A percentile compares a stretch with the other conserved stretches of the same genome.
These are phyloP conservation scores for Parascedosporium putredinis DNA, from an alignment of 2,329 filamentous ascomycete genomes.

Conservation along the genomic window DNA sequence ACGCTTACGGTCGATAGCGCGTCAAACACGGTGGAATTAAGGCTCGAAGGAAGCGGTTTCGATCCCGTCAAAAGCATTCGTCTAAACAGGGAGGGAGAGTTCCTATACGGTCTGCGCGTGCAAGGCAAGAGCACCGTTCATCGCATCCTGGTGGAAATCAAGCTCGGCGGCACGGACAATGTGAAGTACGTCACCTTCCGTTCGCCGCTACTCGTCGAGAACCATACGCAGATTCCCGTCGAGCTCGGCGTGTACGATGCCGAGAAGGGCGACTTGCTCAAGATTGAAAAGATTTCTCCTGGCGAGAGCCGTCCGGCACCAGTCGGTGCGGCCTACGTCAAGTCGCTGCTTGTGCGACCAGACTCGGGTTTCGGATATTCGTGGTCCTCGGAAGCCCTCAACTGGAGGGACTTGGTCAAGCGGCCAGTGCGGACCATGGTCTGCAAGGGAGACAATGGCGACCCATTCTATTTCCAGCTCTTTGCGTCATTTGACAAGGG, in stretches of 20 bases:
- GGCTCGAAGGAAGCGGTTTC: slow-evolving; percentile 87
- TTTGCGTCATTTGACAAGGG: slow-evolving; percentile 76
- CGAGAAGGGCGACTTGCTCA: slow-evolving; percentile 78
- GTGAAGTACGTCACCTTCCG: slow-evolving; percentile 96
- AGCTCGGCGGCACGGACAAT: slow-evolving; percentile 82
- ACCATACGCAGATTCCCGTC: slow-evolving; percentile 91
- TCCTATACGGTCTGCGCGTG: slow-evolving; percentile 78
- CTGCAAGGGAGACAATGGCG: slow-evolving; percentile 76
- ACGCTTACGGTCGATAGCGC: slow-evolving; percentile 76
- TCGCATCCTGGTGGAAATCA: slow-evolving; percentile 83
- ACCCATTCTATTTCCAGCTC: slow-evolving; percentile 95
- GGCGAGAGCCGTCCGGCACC: slow-evolving; percentile 84
- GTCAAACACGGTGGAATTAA: slow-evolving; percentile 68
- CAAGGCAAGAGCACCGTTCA: slow-evolving; percentile 79
- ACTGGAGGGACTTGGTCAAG: slow-evolving; percentile 86
- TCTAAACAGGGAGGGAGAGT: slow-evolving; percentile 89
- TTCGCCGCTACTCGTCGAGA: slow-evolving; percentile 85
- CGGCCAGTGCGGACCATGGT: slow-evolving; percentile 77
- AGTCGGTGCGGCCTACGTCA: slow-evolving; percentile 83
- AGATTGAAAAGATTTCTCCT: slow-evolving; percentile 94
- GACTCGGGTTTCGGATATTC: slow-evolving; percentile 94
- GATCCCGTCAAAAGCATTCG: slow-evolving; percentile 81
- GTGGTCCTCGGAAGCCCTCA: slow-evolving; percentile 82
- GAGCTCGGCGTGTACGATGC: slow-evolving; percentile 87
- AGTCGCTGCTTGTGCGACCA: slow-evolving; percentile 77